Evolutionary conservation across 768 basidiomycete species (phyloP).

Genomic region (Butyriboletus loyo): DNA sequence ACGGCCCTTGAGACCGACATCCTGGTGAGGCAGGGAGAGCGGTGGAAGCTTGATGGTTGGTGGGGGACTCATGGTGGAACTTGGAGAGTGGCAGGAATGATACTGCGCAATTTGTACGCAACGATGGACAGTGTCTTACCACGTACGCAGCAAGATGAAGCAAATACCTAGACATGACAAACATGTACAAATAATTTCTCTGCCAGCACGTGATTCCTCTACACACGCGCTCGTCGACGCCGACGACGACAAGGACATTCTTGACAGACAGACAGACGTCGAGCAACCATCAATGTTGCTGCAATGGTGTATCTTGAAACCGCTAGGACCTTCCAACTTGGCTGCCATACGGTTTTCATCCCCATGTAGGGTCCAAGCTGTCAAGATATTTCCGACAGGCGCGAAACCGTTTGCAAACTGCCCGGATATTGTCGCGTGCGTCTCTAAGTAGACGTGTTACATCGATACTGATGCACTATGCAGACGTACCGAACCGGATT

Average conservation of each 20-base stretch:
- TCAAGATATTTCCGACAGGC: conserved; percentile 69
- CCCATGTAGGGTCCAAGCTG: conserved; percentile 63
- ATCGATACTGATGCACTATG: background rate
- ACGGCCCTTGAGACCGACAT: conserved; percentile 40
- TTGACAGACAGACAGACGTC: background rate
- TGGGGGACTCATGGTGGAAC: conserved; percentile 45
- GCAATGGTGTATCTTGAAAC: conserved; percentile 65
- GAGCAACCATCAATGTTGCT: conserved; percentile 43
- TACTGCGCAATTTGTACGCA: background rate
- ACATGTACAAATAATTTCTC: conserved; percentile 12
- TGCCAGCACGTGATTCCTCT: conserved; percentile 14
- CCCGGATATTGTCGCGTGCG: conserved; percentile 64
- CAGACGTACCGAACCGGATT: conserved; percentile 68
- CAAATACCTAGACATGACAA: conserved; percentile 1
- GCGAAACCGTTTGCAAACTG: conserved; percentile 57
- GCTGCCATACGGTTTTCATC: conserved; percentile 71
- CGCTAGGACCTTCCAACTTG: conserved; percentile 53
- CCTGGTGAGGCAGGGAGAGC: conserved; percentile 33
- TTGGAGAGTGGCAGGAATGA: background rate
- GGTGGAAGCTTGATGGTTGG: conserved; percentile 55
- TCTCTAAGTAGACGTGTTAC: conserved; percentile 4
- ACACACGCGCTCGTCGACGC: background rate
- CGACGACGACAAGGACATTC: background rate
- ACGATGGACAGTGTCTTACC: background rate
- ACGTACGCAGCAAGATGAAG: background rate